Base-by-base conservation (phyloP, 225 moss, liverwort and hornwort species). In the Lunularia cruciata region DNA sequence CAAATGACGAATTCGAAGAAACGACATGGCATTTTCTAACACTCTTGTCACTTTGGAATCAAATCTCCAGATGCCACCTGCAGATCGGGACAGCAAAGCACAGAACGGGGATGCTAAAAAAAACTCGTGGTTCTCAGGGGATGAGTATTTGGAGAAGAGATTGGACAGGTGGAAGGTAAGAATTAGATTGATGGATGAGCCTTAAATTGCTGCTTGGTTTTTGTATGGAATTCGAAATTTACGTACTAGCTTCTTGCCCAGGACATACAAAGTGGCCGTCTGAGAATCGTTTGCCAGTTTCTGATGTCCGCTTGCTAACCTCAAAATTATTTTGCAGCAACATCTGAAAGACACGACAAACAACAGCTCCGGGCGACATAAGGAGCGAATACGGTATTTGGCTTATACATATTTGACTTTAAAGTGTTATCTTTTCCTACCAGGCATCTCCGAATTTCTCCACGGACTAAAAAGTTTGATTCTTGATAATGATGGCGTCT, bases 131-230 rank as follows among this genome's bases (percentile, higher is more conserved):
- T 28, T 30, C 27, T 30, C 26, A 16, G 22, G 30, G 15, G 46
- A 47, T 28, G 46, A 28, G 30, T 45, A 1, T 18, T 38, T 2
- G 27, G 8, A 19, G 18, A 64, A 46, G 46, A 64, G 18, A 64
- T 0, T 18, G 6, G 26, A 22, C 46, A 64, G 45, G 23, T 46
- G 26, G 63, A 64, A 45, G 63, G 63, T 64, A 15, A 64, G 63
- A 19, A 47, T 0, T 30, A 0, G 18, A 14, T 45, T 13, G 14
- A 43, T 25, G 30, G 6, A 3, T 43, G 26, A 28, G 16, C 49
- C 49, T 49, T 49, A 6, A 6, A 6, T 49, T 38, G 23, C 22
- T 22, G 60, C 39, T 22, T 39, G n/a, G 16, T 57, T 15, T 10
- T 8, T 13, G 2, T 31, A 14, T 25, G 32, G 12, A 16, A 2